Conservation (phyloP, 108 stramenopile species). For the Cylindrotheca closterium region DNA sequence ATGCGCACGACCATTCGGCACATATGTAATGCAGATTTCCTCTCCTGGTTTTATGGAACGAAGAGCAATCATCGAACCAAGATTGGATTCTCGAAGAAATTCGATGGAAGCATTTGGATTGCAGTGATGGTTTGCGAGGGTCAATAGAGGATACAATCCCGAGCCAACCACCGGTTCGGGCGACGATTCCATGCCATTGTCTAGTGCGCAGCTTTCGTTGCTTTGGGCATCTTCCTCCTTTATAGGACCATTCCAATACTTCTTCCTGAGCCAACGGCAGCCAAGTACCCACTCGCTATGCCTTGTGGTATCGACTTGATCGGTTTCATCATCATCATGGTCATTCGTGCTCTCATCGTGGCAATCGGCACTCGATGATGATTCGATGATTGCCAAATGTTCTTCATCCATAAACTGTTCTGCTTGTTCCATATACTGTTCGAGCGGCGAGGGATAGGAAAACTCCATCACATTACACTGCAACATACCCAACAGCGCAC, state of each 20-base stretch:
- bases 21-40: constrained; percentile 30
- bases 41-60: constrained; percentile 23
- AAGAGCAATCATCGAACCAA: constrained; percentile 26
- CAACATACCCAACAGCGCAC: constrained; percentile 25
- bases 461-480: constrained; percentile 36
- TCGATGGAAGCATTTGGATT: constrained; percentile 40
- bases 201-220: too few relatives aligned
- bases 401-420: too few relatives aligned
- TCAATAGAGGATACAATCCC: constrained; percentile 28
- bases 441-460: constrained; percentile 16
- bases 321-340: not conserved
- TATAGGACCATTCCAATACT: not conserved
- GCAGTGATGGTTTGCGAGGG: constrained; percentile 35
- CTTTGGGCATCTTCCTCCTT: not conserved
- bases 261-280: not conserved
- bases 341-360: not conserved
- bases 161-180: constrained; percentile 15
- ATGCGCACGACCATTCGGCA: constrained; percentile 38
- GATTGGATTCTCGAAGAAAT: constrained; percentile 29
- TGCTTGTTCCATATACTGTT: constrained; percentile 8
- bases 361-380: too few relatives aligned
- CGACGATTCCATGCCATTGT: not conserved
- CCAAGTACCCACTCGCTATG: not conserved
- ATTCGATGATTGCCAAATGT: too few relatives aligned
- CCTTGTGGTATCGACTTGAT: too few relatives aligned